These are phyloP conservation scores for Alternaria triticina DNA, from an alignment of 2,329 filamentous ascomycete genomes.

Conservation along the genomic window DNA sequence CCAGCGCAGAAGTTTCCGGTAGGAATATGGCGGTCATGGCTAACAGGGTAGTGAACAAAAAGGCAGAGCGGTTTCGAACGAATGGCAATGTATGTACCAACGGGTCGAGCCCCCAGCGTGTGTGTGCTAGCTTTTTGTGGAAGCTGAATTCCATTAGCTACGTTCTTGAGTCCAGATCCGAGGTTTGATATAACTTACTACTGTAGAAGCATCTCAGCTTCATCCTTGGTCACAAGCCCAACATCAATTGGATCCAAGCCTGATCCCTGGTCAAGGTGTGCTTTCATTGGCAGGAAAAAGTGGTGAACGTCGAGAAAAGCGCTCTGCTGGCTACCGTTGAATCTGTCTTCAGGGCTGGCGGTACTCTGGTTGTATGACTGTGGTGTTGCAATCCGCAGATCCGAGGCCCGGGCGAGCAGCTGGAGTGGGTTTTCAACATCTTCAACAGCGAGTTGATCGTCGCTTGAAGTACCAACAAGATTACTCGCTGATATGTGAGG, in stretches of 20 bases:
- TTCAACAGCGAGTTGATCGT: conserved; percentile 64
- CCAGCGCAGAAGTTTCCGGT: conserved; percentile 67
- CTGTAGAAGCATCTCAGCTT: conserved; percentile 68
- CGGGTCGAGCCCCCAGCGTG: conserved; percentile 75
- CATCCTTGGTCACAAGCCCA: conserved; percentile 69
- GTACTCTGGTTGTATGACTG: conserved; percentile 28
- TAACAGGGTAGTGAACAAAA: conserved; percentile 74
- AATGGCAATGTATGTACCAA: conserved; percentile 69
- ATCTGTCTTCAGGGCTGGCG: conserved; percentile 37
- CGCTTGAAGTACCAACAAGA: conserved; percentile 37
- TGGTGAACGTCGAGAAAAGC: conserved; percentile 61
- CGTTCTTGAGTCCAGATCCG: neutral
- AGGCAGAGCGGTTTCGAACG: conserved; percentile 70
- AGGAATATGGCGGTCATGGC: conserved; percentile 72
- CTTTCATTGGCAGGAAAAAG: conserved; percentile 71
- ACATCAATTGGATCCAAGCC: conserved; percentile 74
- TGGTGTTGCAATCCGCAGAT: conserved; percentile 63
- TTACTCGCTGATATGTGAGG: conserved; percentile 25
- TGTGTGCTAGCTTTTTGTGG: conserved; percentile 73
- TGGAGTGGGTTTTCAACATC: conserved; percentile 79
- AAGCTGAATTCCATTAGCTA: conserved; percentile 57
- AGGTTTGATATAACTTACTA: conserved; percentile 58
- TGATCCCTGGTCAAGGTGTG: conserved; percentile 67
- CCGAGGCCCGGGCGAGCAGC: conserved; percentile 74
- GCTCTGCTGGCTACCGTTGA: conserved; percentile 42